phyloP scores from a whole-genome alignment of 2,329 filamentous ascomycete genomes.

The Penicillium rolfsii region DNA sequence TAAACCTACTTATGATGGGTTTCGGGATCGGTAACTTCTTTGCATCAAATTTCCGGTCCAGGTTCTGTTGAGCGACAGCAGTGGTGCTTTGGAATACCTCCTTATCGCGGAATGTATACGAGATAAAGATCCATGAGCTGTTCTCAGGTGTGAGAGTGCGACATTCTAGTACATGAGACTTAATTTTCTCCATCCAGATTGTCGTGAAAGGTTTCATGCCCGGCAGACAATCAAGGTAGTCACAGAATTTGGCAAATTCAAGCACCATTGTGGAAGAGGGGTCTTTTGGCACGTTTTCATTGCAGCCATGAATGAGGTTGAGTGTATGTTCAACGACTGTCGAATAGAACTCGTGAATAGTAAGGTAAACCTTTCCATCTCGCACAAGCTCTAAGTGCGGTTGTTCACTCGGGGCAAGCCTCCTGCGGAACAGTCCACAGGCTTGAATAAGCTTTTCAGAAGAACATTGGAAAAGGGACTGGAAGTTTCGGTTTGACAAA shows the following conservation, averaged over 20 bases:
- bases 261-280: neutral
- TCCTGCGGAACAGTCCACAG: neutral
- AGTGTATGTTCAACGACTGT: neutral
- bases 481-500: neutral
- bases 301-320: neutral
- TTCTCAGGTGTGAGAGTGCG: neutral
- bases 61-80: neutral
- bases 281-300: neutral
- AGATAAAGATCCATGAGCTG: neutral
- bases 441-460: neutral
- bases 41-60: neutral
- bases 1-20: neutral
- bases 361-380: neutral
- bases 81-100: neutral
- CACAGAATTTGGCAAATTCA: neutral
- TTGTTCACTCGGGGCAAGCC: neutral
- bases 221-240: neutral
- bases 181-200: neutral
- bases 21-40: neutral
- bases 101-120: neutral
- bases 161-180: neutral
- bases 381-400: neutral
- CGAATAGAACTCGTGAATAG: neutral
- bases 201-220: neutral
- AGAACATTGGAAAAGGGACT: neutral